Evolutionary conservation across 2,329 filamentous ascomycete species (phyloP), one percentile per base, ranked within the genome.

Genomic region (Ophiosphaerella korrae): DNA sequence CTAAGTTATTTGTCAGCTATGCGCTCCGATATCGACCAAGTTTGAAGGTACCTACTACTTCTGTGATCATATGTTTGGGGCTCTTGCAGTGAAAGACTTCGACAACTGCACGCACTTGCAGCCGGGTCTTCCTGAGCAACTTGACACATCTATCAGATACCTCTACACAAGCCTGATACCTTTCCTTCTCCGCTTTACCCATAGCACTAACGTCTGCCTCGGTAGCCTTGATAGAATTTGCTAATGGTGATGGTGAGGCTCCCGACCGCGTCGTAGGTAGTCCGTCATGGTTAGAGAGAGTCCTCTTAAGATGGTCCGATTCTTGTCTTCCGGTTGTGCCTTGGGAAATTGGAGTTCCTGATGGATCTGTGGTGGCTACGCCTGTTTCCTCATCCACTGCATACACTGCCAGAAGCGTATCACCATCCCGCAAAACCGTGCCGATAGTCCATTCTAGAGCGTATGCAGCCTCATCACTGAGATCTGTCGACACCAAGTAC

Each of bases 51-150:
- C 82, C 74, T 68, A 85, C 83, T 62, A 97, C 92, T 78, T 97
- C 94, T 0, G 92, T 96, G 58, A 99, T 92, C 78, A 97, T 83
- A 72, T 97, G 92, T 73, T 94, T 93, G 3, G 94, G 92, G 67
- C 90, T 97, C 81, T 97, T 97, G 86, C 94, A 97, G 75, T 97
- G 94, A 60, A 99, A 88, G 24, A 97, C 93, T 75, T 99, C 94
- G 31, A 99, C 88, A 43, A 96, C 91, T 41, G 97, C 89, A 50
- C 92, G 86, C 42, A 97, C 92, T 72, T 99, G 93, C 51, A 99
- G 79, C 58, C 89, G 85, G 1, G 94, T 99, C 80, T 96, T 96
- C 53, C 93, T 84, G 52, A 99, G 77, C 39, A 97, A 78, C 59
- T 88, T 89, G n/a, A 94, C 84, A 46, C 96, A 90, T 31, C 88